Conservation (phyloP, 2,329 filamentous ascomycete species). For the Arthrobotrys entomopaga region DNA sequence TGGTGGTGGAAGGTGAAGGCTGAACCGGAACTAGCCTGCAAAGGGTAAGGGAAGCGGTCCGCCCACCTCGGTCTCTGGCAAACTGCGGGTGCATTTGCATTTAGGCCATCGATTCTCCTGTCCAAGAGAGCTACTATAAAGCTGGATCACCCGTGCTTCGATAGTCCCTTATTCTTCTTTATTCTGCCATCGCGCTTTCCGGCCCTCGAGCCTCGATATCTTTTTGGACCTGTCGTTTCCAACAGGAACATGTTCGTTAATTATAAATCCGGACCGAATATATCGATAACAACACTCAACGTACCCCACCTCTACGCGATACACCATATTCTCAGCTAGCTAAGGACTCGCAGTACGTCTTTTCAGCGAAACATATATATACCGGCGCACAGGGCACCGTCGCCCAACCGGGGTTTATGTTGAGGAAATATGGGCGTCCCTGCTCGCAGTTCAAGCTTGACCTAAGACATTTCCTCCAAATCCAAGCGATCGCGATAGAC, state of each 20-base stretch:
- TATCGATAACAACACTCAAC: conserved; percentile 35
- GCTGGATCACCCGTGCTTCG: too few species aligned
- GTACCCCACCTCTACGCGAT: conserved; percentile 44
- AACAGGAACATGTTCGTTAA: conserved; percentile 50
- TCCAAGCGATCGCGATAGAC: conserved; percentile 1
- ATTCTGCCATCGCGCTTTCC: too few species aligned
- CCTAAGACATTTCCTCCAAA: conserved; percentile 27
- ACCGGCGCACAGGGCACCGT: conserved; percentile 34
- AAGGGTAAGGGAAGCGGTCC: conserved; percentile 23
- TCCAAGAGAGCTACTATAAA: too few species aligned
- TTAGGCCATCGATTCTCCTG: neutral
- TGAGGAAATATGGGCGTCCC: conserved; percentile 54
- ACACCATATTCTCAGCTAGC: neutral
- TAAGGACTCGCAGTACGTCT: conserved; percentile 12
- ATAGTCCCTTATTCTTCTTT: too few species aligned
- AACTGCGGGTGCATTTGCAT: neutral
- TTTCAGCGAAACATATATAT: conserved; percentile 16
- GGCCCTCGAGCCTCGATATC: too few species aligned
- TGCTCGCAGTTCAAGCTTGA: conserved; percentile 40
- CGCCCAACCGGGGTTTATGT: conserved; percentile 35
- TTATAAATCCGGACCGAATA: conserved; percentile 15
- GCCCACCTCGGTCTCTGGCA: conserved; percentile 8
- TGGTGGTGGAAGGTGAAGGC: conserved; percentile 27
- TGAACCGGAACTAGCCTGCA: conserved; percentile 33
- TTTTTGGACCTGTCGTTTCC: neutral